phyloP scores from a whole-genome alignment of 768 basidiomycete species.

The Guyanaporus albipodus region DNA sequence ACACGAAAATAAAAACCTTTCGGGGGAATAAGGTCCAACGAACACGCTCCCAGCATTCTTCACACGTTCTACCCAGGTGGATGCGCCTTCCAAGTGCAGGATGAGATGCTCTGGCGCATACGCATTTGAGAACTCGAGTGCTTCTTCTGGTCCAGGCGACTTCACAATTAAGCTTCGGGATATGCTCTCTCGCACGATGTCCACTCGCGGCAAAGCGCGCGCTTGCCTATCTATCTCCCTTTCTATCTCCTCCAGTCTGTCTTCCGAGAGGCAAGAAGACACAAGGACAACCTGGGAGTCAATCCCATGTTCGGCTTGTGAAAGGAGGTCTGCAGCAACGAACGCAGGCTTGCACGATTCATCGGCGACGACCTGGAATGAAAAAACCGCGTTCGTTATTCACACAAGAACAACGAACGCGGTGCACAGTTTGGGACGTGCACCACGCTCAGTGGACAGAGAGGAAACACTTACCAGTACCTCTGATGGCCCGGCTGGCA shows the following conservation, averaged over 20 bases:
- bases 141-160: slow-evolving; percentile 62
- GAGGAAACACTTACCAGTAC: slow-evolving; percentile 62
- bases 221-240: slow-evolving; percentile 85
- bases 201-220: slow-evolving; percentile 77
- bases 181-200: slow-evolving; percentile 87
- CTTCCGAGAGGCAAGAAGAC: slow-evolving; percentile 61
- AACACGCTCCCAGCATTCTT: slow-evolving; percentile 97
- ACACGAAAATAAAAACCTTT: slow-evolving; percentile 63
- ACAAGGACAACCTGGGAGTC: slow-evolving; percentile 98
- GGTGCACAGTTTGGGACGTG: slow-evolving; percentile 48
- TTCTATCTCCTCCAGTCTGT: slow-evolving; percentile 72
- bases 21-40: slow-evolving; percentile 91
- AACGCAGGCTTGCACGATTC: slow-evolving; percentile 80
- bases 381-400: slow-evolving; percentile 29
- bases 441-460: slow-evolving; percentile 56
- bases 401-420: slow-evolving; percentile 38
- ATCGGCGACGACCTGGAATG: slow-evolving; percentile 85
- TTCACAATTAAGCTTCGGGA: slow-evolving; percentile 88
- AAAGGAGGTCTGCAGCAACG: slow-evolving; percentile 94
- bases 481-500: slow-evolving; percentile 98
- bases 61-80: slow-evolving; percentile 57
- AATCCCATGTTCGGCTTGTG: slow-evolving; percentile 96
- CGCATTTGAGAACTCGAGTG: slow-evolving; percentile 88
- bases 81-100: slow-evolving; percentile 75
- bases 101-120: slow-evolving; percentile 99